Conservation (phyloP, 23 red algal genomes). For the Agarophyton chilense region DNA sequence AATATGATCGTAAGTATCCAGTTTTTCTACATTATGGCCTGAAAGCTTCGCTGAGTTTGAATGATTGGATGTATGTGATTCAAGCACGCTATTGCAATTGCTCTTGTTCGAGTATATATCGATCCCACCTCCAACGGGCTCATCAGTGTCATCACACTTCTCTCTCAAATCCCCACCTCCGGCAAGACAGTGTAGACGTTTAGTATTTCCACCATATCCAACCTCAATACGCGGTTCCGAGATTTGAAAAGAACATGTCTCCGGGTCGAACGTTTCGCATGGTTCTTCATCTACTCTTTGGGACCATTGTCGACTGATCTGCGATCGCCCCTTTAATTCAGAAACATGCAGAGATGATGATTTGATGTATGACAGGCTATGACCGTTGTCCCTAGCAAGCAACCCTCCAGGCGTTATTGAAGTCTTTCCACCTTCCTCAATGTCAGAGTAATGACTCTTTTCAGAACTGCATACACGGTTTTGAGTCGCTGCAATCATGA, state of each 20-base stretch:
- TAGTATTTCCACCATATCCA: conserved; percentile 6
- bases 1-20: background rate
- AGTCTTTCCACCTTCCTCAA: no score
- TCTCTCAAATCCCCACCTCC: background rate
- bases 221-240: background rate
- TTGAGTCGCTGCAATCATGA: background rate
- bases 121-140: background rate
- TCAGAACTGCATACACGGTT: background rate
- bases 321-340: background rate
- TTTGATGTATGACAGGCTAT: background rate
- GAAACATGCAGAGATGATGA: background rate
- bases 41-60: background rate
- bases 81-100: background rate
- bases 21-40: background rate
- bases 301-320: background rate
- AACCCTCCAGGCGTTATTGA: no score
- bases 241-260: background rate
- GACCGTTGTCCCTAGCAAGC: background rate
- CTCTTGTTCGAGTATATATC: background rate
- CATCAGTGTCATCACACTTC: background rate
- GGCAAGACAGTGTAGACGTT: background rate
- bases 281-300: background rate
- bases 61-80: background rate
- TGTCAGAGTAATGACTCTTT: background rate
- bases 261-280: background rate